Percentiles rank a stretch among this genome's conserved stretches.
These are phyloP conservation scores for Erodium moschatum DNA, from an alignment of 441 rosid genomes.

Conservation along the genomic window DNA sequence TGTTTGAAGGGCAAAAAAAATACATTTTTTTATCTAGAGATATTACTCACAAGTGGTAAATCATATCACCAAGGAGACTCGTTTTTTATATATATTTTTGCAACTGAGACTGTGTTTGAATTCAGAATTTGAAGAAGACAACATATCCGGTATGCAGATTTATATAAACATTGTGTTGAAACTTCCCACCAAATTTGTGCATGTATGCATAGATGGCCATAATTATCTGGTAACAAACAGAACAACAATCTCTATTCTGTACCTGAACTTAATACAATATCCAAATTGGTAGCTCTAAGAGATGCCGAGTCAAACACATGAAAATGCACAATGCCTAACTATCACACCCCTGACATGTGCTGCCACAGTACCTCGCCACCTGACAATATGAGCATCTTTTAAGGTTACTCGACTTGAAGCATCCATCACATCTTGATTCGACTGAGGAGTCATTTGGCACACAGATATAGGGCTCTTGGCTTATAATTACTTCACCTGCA, in stretches of 20 bases:
- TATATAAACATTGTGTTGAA: neutral
- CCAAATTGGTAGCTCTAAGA: neutral
- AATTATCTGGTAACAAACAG: neutral
- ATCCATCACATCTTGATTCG: slow-evolving; percentile 54
- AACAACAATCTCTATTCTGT: neutral
- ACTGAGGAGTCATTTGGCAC: slow-evolving; percentile 50
- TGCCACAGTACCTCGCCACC: slow-evolving; percentile 71
- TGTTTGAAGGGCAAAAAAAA: neutral
- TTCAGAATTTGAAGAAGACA: neutral
- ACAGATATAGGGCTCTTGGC: slow-evolving; percentile 68
- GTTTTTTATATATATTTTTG: neutral
- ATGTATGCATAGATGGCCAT: neutral
- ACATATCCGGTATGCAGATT: neutral
- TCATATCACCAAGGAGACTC: neutral
- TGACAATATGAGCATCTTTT: slow-evolving; percentile 76
- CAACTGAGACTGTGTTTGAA: neutral
- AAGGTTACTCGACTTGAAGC: slow-evolving; percentile 45
- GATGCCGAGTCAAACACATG: neutral
- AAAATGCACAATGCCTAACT: neutral
- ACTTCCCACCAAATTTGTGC: neutral
- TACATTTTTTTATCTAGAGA: neutral
- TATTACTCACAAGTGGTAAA: neutral
- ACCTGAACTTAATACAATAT: neutral
- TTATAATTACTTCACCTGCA: slow-evolving; percentile 66
- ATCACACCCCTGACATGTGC: slow-evolving; percentile 61